Conservation (phyloP, 768 basidiomycete genomes). For the Dioszegia hungarica region DNA sequence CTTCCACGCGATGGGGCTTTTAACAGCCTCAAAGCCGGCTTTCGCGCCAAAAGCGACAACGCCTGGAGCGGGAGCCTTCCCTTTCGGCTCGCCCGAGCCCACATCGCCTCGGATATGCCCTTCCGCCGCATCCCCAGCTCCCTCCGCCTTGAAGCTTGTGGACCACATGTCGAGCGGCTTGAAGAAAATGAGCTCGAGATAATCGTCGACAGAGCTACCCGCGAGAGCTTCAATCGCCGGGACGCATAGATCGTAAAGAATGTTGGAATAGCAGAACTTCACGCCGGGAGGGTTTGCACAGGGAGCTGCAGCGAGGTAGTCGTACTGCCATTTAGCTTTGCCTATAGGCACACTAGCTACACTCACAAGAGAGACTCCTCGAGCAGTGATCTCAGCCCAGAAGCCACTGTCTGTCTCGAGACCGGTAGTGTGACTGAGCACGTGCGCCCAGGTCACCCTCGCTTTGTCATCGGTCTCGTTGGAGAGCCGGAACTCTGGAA, state of each 20-base stretch:
- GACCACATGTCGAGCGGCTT: neutral
- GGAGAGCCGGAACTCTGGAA: neutral
- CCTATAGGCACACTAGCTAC: too few relatives aligned
- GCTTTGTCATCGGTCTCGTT: neutral
- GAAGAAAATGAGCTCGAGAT: neutral
- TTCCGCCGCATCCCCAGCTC: neutral
- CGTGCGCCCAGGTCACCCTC: neutral
- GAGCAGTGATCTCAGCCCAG: neutral
- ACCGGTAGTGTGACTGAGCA: neutral
- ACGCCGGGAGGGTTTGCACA: neutral
- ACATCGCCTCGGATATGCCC: neutral
- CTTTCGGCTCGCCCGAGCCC: neutral
- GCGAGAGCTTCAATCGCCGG: neutral
- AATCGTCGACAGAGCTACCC: neutral
- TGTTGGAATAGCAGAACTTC: neutral
- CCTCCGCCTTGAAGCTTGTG: neutral
- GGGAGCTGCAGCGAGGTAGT: neutral
- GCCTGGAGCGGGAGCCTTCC: too few relatives aligned
- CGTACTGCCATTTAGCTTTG: neutral
- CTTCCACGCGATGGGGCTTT: neutral
- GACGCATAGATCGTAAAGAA: neutral
- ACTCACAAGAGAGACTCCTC: too few relatives aligned
- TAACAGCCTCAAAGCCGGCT: neutral
- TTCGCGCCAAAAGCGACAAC: too few relatives aligned
- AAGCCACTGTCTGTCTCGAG: neutral